Evolutionary conservation across 164 flowering plant species (phyloP).

Genomic region (Dillenia turbinata): DNA sequence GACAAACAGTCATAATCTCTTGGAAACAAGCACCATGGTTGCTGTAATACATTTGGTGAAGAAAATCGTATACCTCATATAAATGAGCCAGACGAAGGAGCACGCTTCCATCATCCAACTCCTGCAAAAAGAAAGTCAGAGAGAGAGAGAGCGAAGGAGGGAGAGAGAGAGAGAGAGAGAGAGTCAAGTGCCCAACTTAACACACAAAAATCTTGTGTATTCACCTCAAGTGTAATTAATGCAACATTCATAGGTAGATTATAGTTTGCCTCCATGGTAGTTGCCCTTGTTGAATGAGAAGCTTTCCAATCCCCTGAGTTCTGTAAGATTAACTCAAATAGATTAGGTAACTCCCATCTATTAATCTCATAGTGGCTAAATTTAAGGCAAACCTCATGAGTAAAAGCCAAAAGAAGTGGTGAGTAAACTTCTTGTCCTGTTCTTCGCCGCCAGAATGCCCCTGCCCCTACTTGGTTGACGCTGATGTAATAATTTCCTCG

Average conservation of each 20-base stretch:
- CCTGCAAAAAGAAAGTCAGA: conserved; percentile 36
- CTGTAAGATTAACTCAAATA: conserved; percentile 26
- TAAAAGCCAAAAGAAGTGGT: conserved; percentile 70
- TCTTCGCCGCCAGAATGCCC: conserved; percentile 71
- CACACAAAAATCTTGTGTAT: background rate
- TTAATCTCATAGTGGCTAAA: background rate
- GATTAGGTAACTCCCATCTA: background rate
- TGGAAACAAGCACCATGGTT: too few relatives aligned
- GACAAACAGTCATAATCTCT: too few relatives aligned
- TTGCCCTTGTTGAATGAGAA: conserved; percentile 35
- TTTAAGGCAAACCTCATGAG: conserved; percentile 54
- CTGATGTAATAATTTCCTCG: conserved; percentile 74
- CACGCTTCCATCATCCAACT: conserved; percentile 60
- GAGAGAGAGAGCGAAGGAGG: too few relatives aligned
- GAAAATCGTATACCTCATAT: conserved; percentile 50
- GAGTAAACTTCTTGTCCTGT: conserved; percentile 80
- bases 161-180: conserved; percentile 2
- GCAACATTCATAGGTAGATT: conserved; percentile 81
- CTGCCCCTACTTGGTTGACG: conserved; percentile 49
- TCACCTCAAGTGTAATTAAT: conserved; percentile 80
- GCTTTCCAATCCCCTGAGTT: conserved; percentile 51
- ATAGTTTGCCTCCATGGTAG: conserved; percentile 58
- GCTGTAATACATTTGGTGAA: too few relatives aligned
- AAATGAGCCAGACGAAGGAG: conserved; percentile 81
- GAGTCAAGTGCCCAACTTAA: background rate